Evolutionary conservation across 2,329 filamentous ascomycete species (phyloP).

Genomic region (Ramichloridium luteum): DNA sequence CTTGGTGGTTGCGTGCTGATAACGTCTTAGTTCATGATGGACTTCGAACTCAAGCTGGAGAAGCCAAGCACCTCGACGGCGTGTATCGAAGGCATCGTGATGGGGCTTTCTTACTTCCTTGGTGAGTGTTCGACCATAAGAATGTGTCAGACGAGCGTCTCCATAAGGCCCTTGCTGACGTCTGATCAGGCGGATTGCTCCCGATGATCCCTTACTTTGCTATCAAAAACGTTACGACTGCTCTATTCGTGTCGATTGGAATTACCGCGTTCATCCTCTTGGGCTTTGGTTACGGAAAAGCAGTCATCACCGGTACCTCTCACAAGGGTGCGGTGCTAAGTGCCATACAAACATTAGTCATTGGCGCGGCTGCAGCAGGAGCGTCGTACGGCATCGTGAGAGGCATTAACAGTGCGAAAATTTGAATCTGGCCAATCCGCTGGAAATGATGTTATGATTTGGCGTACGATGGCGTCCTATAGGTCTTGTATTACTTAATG

Average conservation of each 20-base stretch:
- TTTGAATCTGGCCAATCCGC: neutral
- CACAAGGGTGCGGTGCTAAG: conserved; percentile 18
- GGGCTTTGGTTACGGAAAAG: conserved; percentile 41
- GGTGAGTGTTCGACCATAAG: conserved; percentile 11
- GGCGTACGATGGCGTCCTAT: too few species aligned
- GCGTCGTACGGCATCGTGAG: conserved; percentile 30
- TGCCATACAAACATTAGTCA: conserved; percentile 25
- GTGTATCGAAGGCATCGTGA: conserved; percentile 34
- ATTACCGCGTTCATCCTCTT: conserved; percentile 39
- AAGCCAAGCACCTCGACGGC: conserved; percentile 32
- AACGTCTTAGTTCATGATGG: conserved; percentile 42
- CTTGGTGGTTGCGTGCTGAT: neutral
- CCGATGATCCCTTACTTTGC: conserved; percentile 43
- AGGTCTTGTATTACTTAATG: too few species aligned
- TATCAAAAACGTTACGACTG: conserved; percentile 26
- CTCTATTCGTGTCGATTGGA: conserved; percentile 39
- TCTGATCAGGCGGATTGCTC: conserved; percentile 23
- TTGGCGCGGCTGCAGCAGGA: conserved; percentile 27
- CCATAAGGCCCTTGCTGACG: conserved; percentile 2
- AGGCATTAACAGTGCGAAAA: conserved; percentile 12
- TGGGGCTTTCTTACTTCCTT: conserved; percentile 28
- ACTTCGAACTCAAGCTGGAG: conserved; percentile 43
- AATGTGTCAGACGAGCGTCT: neutral
- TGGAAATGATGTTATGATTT: neutral
- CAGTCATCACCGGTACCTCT: conserved; percentile 21